Conservation (phyloP, 2,329 filamentous ascomycete species). For the Orbilia oligospora region DNA sequence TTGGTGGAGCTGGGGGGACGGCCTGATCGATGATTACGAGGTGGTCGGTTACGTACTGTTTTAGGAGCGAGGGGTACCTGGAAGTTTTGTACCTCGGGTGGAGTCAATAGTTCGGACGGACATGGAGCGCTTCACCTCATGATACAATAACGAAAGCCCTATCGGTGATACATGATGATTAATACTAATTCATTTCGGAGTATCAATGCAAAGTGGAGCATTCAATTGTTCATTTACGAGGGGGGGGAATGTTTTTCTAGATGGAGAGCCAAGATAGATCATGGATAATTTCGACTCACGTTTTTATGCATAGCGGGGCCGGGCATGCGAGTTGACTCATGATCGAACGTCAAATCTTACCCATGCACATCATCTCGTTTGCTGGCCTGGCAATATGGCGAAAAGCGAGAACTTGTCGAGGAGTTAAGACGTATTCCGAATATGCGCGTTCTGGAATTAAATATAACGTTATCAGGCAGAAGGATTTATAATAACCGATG, state of each 20-base stretch:
- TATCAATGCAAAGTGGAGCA: background rate
- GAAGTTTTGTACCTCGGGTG: background rate
- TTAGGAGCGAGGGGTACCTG: background rate
- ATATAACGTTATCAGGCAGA: constrained; percentile 6
- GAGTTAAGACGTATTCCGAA: constrained; percentile 6
- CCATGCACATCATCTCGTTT: background rate
- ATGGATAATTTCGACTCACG: background rate
- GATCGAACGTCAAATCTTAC: background rate
- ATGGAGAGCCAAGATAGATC: constrained; percentile 11
- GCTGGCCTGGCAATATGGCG: background rate
- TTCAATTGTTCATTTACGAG: background rate
- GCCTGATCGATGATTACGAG: constrained; percentile 20
- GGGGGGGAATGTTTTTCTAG: too few species aligned
- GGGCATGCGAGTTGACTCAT: constrained; percentile 23
- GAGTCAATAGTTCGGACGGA: constrained; percentile 11
- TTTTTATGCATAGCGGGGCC: constrained; percentile 3
- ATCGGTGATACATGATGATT: constrained; percentile 11
- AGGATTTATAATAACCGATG: constrained; percentile 15
- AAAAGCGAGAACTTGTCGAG: background rate
- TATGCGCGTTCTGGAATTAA: constrained; percentile 8
- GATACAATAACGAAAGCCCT: background rate
- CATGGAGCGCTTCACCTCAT: background rate
- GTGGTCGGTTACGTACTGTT: constrained; percentile 16
- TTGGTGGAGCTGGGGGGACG: background rate
- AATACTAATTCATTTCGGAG: constrained; percentile 2